phyloP scores from a whole-genome alignment of 192 early-diverging fungal species.

The Coemansia sp. region DNA sequence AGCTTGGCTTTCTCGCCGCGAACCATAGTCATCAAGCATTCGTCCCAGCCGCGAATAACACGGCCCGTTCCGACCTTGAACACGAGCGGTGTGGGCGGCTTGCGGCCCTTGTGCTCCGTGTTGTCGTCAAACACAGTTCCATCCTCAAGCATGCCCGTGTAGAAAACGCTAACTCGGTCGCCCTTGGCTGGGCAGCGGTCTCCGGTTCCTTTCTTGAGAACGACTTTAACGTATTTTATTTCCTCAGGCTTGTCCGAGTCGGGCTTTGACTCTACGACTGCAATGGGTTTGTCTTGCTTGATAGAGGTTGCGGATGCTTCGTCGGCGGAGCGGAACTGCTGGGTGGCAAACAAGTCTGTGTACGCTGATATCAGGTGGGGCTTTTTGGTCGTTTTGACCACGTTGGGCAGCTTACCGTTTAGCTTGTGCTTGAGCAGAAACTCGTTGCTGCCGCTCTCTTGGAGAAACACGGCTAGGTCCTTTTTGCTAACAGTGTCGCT shows the following conservation, averaged over 20 bases:
- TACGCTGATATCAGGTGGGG: constrained; percentile 64
- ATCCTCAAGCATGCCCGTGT: constrained; percentile 70
- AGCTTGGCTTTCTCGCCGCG: constrained; percentile 84
- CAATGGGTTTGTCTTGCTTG: constrained; percentile 39
- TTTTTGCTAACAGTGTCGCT: constrained; percentile 71
- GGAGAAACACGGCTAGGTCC: constrained; percentile 66
- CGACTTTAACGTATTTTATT: constrained; percentile 65
- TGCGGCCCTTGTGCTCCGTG: constrained; percentile 56
- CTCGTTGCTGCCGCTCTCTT: constrained; percentile 61
- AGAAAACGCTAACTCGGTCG: constrained; percentile 63
- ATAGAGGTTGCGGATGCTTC: constrained; percentile 32
- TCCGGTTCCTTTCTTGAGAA: constrained; percentile 67
- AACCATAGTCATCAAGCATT: constrained; percentile 86
- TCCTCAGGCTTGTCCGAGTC: constrained; percentile 29
- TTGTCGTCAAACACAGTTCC: constrained; percentile 74
- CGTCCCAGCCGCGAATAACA: constrained; percentile 87
- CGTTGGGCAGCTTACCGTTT: constrained; percentile 66
- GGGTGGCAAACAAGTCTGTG: constrained; percentile 60
- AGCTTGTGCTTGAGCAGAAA: constrained; percentile 69
- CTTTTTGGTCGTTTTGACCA: constrained; percentile 71
- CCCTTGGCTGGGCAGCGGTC: constrained; percentile 62
- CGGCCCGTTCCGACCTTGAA: constrained; percentile 92
- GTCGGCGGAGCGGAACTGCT: constrained; percentile 57
- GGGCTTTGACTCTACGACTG: neutral
- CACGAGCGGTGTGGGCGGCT: constrained; percentile 65